Evolutionary conservation across 1,284 basidiomycete species (phyloP).

Genomic region (Xanthoconium separans): DNA sequence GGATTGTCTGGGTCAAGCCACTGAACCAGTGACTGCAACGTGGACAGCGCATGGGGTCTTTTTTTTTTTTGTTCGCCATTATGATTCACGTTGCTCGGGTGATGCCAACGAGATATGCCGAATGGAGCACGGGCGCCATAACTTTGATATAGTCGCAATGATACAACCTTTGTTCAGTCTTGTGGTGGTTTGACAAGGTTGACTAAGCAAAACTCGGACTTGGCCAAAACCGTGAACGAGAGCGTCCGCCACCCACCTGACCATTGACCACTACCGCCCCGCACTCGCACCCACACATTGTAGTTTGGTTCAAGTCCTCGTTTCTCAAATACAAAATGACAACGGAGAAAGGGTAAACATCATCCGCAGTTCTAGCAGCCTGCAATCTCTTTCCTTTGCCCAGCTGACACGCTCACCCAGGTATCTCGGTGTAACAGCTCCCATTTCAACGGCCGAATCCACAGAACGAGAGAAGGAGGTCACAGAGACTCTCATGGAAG

Average conservation of each 20-base stretch:
- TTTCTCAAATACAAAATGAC: slow-evolving; percentile 31
- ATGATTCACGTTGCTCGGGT: too few relatives aligned
- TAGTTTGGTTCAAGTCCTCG: slow-evolving; percentile 1
- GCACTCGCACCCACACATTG: slow-evolving; percentile 10
- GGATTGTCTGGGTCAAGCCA: too few relatives aligned
- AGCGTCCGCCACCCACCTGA: slow-evolving; percentile 9
- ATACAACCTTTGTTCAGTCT: too few relatives aligned
- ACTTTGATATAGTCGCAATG: too few relatives aligned
- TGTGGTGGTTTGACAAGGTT: neutral
- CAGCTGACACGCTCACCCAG: slow-evolving; percentile 36
- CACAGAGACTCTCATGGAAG: slow-evolving; percentile 86
- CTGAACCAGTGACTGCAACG: too few relatives aligned
- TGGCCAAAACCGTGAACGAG: neutral
- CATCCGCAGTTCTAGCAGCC: slow-evolving; percentile 1
- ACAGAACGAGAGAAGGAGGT: slow-evolving; percentile 75
- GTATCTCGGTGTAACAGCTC: slow-evolving; percentile 83
- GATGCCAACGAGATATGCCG: too few relatives aligned
- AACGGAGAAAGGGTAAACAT: slow-evolving; percentile 38
- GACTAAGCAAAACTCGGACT: slow-evolving; percentile 25
- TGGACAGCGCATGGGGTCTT: too few relatives aligned
- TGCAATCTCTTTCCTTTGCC: neutral
- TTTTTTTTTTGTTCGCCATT: too few relatives aligned
- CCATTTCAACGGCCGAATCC: slow-evolving; percentile 83
- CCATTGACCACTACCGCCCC: slow-evolving; percentile 16
- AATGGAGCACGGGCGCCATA: too few relatives aligned